Conservation (phyloP, 805 yeast genomes). For the Suhomyces vadensis region DNA sequence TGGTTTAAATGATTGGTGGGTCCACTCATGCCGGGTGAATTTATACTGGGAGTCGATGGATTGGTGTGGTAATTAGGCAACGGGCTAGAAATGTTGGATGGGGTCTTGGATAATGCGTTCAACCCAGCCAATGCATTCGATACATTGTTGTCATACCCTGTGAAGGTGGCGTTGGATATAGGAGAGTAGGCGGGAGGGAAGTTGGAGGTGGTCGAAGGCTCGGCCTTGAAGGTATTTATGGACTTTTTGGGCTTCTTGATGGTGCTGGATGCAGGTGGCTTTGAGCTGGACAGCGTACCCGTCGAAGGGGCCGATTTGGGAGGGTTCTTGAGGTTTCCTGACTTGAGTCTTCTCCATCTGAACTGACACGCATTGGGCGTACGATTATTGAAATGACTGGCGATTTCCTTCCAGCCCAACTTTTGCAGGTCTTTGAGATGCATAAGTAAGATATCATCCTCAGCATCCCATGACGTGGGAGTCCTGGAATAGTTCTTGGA, state of each 20-base stretch:
- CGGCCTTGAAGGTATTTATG: constrained; percentile 4
- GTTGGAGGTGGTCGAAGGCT: constrained; percentile 11
- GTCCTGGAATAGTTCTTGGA: constrained; percentile 36
- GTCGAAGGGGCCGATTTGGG: constrained; percentile 39
- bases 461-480: constrained; percentile 51
- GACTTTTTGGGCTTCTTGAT: constrained; percentile 14
- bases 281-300: constrained; percentile 12
- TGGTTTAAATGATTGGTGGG: constrained; percentile 12
- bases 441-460: constrained; percentile 46
- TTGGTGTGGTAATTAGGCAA: constrained; percentile 21
- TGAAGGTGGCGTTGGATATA: constrained; percentile 35
- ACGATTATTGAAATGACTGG: constrained; percentile 43
- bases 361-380: constrained; percentile 38
- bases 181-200: constrained; percentile 38
- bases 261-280: constrained; percentile 7
- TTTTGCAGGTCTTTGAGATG: constrained; percentile 48
- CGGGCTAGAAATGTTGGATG: constrained; percentile 31
- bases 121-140: constrained; percentile 46
- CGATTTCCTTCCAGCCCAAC: constrained; percentile 50
- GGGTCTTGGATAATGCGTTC: constrained; percentile 41
- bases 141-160: constrained; percentile 43
- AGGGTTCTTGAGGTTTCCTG: constrained; percentile 45
- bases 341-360: constrained; percentile 47
- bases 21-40: constrained; percentile 20
- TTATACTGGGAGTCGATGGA: constrained; percentile 24